A percentile compares a stretch with the other conserved stretches of the same genome.
phyloP scores from a whole-genome alignment of 352 stramenopile genomes.

The Thalassiosira sp. region DNA sequence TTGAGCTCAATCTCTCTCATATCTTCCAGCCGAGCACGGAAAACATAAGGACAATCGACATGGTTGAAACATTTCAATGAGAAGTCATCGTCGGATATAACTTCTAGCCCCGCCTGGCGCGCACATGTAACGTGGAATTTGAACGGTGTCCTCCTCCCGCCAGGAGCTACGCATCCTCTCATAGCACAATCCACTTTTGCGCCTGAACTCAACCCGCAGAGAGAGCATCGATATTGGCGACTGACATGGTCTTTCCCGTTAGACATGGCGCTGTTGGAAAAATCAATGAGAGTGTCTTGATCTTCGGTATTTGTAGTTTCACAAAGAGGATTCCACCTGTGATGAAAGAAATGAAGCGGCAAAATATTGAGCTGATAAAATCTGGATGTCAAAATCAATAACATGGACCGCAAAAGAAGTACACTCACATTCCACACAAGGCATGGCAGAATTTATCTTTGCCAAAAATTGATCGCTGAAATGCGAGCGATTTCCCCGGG shows the following conservation, averaged over 20 bases:
- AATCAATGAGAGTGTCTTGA: slow-evolving; percentile 45
- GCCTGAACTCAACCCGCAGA: slow-evolving; percentile 68
- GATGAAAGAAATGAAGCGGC: slow-evolving; percentile 19
- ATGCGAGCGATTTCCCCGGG: slow-evolving; percentile 49
- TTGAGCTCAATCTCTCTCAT: slow-evolving; percentile 75
- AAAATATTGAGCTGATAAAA: slow-evolving; percentile 12
- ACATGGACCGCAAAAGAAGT: background rate
- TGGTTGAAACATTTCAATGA: slow-evolving; percentile 73
- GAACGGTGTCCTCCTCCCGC: slow-evolving; percentile 20
- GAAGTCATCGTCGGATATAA: slow-evolving; percentile 48
- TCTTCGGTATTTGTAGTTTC: slow-evolving; percentile 15
- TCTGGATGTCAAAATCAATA: slow-evolving; percentile 14
- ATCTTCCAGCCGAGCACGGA: slow-evolving; percentile 79
- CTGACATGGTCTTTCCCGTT: slow-evolving; percentile 63
- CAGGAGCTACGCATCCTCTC: slow-evolving; percentile 40
- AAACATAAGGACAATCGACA: slow-evolving; percentile 60
- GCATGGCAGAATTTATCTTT: slow-evolving; percentile 66
- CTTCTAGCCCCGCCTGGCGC: slow-evolving; percentile 75
- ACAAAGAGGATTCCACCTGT: slow-evolving; percentile 64
- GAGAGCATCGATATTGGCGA: slow-evolving; percentile 54
- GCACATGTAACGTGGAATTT: slow-evolving; percentile 78
- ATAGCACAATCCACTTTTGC: slow-evolving; percentile 70
- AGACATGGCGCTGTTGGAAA: slow-evolving; percentile 65
- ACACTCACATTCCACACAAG: slow-evolving; percentile 78
- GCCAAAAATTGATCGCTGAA: slow-evolving; percentile 65